Conservation (phyloP, 805 yeast species). For the Peterozyma toletana region DNA sequence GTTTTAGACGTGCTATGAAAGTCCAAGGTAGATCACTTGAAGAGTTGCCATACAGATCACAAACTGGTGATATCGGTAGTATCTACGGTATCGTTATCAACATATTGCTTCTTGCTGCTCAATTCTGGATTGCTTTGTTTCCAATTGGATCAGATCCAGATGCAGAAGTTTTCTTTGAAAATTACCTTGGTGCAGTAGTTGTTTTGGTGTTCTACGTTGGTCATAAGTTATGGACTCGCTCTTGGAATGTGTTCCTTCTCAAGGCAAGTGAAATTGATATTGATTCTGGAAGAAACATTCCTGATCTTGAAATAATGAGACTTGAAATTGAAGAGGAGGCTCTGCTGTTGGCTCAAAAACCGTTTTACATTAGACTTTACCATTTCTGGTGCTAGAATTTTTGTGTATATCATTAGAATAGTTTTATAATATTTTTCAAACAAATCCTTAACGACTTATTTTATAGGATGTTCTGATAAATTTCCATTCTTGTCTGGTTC, state of each 20-base stretch:
- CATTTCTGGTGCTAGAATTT: conserved; percentile 31
- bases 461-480: too few species aligned
- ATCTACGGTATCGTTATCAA: conserved; percentile 35
- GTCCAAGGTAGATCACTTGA: conserved; percentile 31
- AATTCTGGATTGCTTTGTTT: conserved; percentile 60
- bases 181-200: conserved; percentile 51
- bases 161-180: conserved; percentile 45
- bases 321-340: conserved; percentile 46
- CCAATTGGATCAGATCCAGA: conserved; percentile 42
- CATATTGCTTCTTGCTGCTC: conserved; percentile 44
- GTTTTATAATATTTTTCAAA: too few species aligned
- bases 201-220: conserved; percentile 41
- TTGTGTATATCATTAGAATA: too few species aligned
- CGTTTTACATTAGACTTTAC: conserved; percentile 28
- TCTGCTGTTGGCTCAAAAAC: conserved; percentile 15
- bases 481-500: too few species aligned
- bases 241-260: conserved; percentile 26
- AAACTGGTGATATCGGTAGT: conserved; percentile 36
- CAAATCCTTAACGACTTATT: too few species aligned
- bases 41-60: conserved; percentile 35
- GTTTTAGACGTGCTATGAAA: conserved; percentile 38
- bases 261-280: conserved; percentile 47
- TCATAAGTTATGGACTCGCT: conserved; percentile 42
- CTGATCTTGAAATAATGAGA: conserved; percentile 43
- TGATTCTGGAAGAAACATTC: conserved; percentile 53